Conservation (phyloP, 2,329 filamentous ascomycete species). For the Alternaria sp. region DNA sequence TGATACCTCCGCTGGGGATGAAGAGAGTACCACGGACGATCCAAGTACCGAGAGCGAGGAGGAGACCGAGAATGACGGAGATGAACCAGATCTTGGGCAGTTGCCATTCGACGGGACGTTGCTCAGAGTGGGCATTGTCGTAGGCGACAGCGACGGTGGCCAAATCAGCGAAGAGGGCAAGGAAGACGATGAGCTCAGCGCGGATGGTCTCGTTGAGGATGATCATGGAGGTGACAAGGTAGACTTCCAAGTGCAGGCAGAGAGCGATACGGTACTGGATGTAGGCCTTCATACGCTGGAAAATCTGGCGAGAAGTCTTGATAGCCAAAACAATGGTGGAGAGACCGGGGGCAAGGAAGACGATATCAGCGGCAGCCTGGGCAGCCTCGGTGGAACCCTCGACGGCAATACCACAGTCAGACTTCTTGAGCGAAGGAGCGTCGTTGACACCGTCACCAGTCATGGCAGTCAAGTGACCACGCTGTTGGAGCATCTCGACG, state of each 20-base stretch:
- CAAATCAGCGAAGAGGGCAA: slow-evolving; percentile 79
- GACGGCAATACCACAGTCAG: slow-evolving; percentile 76
- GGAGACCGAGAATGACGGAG: slow-evolving; percentile 69
- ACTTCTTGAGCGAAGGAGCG: slow-evolving; percentile 75
- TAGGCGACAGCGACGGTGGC: slow-evolving; percentile 80
- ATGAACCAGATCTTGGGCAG: slow-evolving; percentile 83
- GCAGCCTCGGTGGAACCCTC: slow-evolving; percentile 75
- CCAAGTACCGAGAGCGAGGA: slow-evolving; percentile 76
- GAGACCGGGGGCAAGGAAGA: slow-evolving; percentile 75
- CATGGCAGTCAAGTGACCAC: slow-evolving; percentile 76
- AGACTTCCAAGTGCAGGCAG: slow-evolving; percentile 76
- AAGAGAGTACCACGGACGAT: slow-evolving; percentile 74
- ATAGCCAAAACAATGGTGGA: slow-evolving; percentile 75
- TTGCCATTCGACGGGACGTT: slow-evolving; percentile 79
- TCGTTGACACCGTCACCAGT: slow-evolving; percentile 79
- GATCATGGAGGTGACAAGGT: slow-evolving; percentile 78
- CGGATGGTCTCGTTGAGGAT: slow-evolving; percentile 79
- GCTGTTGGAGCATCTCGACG: slow-evolving; percentile 76
- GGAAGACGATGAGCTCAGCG: slow-evolving; percentile 77
- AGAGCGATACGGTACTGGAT: slow-evolving; percentile 79
- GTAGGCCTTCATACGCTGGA: slow-evolving; percentile 80
- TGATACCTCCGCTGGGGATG: slow-evolving; percentile 72
- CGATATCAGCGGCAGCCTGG: slow-evolving; percentile 75
- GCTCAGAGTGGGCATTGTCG: slow-evolving; percentile 79
- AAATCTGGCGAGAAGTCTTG: slow-evolving; percentile 76